These are phyloP conservation scores for Plasmodium adleri DNA, from an alignment of 169 alveolate species.

Conservation along the genomic window DNA sequence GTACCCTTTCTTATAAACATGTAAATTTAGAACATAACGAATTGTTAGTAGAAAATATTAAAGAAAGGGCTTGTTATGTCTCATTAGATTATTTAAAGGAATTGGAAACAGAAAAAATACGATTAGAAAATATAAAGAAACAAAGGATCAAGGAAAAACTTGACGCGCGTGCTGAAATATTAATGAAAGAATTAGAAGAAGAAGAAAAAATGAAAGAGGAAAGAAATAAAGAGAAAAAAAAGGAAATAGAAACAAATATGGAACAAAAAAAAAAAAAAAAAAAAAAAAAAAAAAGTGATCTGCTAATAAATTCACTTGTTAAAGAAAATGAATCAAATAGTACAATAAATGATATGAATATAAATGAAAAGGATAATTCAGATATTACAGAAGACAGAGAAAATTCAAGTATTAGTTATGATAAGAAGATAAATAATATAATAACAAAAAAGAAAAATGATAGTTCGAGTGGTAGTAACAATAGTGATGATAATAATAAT, in stretches of 20 bases:
- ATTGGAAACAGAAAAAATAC: constrained; percentile 27
- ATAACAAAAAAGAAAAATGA: too few species aligned
- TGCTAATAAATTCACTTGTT: neutral
- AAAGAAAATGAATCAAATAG: too few species aligned
- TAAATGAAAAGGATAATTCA: too few species aligned
- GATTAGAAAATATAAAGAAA: constrained; percentile 30
- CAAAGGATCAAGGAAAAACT: constrained; percentile 18
- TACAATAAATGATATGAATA: too few species aligned
- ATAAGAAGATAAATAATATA: too few species aligned
- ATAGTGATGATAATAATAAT: too few species aligned
- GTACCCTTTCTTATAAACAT: constrained; percentile 84
- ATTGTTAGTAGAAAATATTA: constrained; percentile 87
- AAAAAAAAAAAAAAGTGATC: neutral
- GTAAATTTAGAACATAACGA: constrained; percentile 88
- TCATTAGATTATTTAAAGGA: constrained; percentile 71
- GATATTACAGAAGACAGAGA: too few species aligned
- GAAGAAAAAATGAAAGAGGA: constrained; percentile 1
- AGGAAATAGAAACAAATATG: neutral
- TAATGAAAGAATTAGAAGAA: constrained; percentile 19
- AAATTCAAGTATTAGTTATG: too few species aligned
- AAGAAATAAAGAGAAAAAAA: neutral
- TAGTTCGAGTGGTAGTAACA: too few species aligned
- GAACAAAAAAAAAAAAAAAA: neutral
- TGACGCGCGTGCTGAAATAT: constrained; percentile 12
- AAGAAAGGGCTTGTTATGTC: constrained; percentile 80